phyloP scores from a whole-genome alignment of 345 rosid genomes.

The Reutealis trisperma region DNA sequence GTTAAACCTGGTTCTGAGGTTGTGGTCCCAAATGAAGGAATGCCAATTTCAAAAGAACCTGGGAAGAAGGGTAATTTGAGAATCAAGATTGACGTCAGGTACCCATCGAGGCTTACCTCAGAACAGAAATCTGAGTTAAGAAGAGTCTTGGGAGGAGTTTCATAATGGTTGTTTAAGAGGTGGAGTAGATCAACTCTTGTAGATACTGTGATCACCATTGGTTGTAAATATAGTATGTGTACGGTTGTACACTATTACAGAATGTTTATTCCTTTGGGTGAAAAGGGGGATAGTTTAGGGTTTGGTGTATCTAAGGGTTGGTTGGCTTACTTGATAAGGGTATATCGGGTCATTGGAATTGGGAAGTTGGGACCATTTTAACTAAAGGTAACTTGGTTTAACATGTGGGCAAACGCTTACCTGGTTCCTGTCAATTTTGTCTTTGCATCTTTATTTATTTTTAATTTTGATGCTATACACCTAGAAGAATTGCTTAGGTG shows the following conservation, averaged over 20 bases:
- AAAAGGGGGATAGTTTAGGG: conserved; percentile 2
- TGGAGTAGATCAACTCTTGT: background rate
- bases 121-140: conserved; percentile 82
- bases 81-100: conserved; percentile 74
- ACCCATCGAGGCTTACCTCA: conserved; percentile 70
- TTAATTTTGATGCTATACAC: conserved; percentile 3
- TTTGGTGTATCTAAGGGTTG: background rate
- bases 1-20: conserved; percentile 78
- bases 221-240: conserved; percentile 30
- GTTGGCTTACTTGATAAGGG: background rate
- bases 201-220: conserved; percentile 3
- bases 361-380: background rate
- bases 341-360: background rate
- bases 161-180: conserved; percentile 27
- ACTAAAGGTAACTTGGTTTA: background rate
- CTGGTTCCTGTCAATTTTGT: conserved; percentile 11
- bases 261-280: conserved; percentile 23
- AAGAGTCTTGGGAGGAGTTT: conserved; percentile 71
- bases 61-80: conserved; percentile 83
- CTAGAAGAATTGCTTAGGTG: background rate
- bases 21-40: conserved; percentile 81
- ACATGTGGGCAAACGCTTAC: conserved; percentile 11
- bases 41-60: conserved; percentile 85
- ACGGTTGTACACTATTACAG: conserved; percentile 16
- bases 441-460: background rate